Percentiles rank a stretch among this genome's conserved stretches.
These are phyloP conservation scores for Plenodomus biglobosus DNA, from an alignment of 2,329 filamentous ascomycete genomes.

Conservation along the genomic window DNA sequence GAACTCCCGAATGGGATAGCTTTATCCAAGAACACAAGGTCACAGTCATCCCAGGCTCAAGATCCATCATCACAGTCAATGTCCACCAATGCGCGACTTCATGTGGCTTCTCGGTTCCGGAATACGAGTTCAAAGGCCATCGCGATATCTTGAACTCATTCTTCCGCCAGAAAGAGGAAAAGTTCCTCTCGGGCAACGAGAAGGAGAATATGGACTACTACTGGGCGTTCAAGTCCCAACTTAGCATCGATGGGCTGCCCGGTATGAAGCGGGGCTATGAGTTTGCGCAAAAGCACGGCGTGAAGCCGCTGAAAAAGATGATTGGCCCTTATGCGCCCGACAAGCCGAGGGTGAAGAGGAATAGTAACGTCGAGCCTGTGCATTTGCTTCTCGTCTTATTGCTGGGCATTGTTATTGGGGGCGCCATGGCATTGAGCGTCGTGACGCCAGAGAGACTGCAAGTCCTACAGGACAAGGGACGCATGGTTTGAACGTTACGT, in stretches of 20 bases:
- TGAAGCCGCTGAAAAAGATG: constrained; percentile 50
- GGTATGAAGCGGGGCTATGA: constrained; percentile 46
- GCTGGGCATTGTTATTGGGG: constrained; percentile 36
- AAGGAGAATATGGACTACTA: constrained; percentile 49
- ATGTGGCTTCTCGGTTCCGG: constrained; percentile 50
- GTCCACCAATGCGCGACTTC: constrained; percentile 49
- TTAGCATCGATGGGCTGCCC: constrained; percentile 49
- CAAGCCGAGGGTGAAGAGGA: constrained; percentile 11
- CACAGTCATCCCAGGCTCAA: constrained; percentile 39
- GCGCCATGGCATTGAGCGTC: constrained; percentile 24
- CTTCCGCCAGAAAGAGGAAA: constrained; percentile 45
- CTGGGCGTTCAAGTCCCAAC: constrained; percentile 50
- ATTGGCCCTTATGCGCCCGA: constrained; percentile 39
- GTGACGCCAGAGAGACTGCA: constrained; percentile 27
- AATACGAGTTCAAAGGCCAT: constrained; percentile 48
- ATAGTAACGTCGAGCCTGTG: constrained; percentile 8
- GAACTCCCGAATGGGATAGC: constrained; percentile 34
- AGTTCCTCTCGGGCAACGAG: constrained; percentile 39
- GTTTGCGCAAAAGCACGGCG: constrained; percentile 38
- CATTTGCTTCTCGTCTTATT: constrained; percentile 31
- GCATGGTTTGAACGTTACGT: constrained; percentile 11
- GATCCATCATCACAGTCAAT: constrained; percentile 47
- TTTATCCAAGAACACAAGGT: constrained; percentile 43
- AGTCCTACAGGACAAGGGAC: constrained; percentile 25
- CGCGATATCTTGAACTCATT: constrained; percentile 46